Conservation (phyloP, 208 protist genomes). For the Leishmania turanica region DNA sequence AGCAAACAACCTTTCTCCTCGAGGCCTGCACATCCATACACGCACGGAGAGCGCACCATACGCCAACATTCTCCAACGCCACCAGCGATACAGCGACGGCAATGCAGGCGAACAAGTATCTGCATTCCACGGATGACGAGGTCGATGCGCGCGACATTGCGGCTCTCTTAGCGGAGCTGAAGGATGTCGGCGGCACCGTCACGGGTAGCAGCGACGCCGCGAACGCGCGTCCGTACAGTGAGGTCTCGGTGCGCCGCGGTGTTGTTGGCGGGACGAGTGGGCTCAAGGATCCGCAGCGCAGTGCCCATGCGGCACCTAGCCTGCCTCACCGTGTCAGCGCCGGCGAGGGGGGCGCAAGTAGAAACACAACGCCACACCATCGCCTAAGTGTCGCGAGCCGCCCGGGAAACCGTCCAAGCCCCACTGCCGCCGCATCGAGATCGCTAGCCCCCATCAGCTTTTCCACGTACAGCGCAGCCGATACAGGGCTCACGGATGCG, state of each 20-base stretch:
- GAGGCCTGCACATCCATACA: background rate
- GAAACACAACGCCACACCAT: background rate
- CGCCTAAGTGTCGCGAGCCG: background rate
- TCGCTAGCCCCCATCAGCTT: constrained; percentile 26
- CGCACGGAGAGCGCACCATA: background rate
- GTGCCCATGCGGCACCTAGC: background rate
- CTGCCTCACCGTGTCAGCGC: constrained; percentile 15
- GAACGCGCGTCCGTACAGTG: constrained; percentile 12
- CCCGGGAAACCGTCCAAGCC: background rate
- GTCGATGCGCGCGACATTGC: constrained; percentile 48
- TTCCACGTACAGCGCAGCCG: constrained; percentile 51
- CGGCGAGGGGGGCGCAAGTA: constrained; percentile 4
- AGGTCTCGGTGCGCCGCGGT: constrained; percentile 11
- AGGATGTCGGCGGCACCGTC: constrained; percentile 37
- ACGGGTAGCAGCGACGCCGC: constrained; percentile 1
- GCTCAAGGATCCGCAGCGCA: constrained; percentile 21
- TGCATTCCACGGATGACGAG: constrained; percentile 5
- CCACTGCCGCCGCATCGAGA: constrained; percentile 1
- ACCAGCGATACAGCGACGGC: background rate
- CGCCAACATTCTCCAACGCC: background rate
- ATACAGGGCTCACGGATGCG: constrained; percentile 16
- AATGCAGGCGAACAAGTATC: constrained; percentile 24
- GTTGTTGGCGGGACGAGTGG: constrained; percentile 15
- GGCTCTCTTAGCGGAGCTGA: constrained; percentile 66
- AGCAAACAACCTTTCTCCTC: background rate